Base-by-base conservation (phyloP, 495 filamentous ascomycete species). In the Penicillium lividum region DNA sequence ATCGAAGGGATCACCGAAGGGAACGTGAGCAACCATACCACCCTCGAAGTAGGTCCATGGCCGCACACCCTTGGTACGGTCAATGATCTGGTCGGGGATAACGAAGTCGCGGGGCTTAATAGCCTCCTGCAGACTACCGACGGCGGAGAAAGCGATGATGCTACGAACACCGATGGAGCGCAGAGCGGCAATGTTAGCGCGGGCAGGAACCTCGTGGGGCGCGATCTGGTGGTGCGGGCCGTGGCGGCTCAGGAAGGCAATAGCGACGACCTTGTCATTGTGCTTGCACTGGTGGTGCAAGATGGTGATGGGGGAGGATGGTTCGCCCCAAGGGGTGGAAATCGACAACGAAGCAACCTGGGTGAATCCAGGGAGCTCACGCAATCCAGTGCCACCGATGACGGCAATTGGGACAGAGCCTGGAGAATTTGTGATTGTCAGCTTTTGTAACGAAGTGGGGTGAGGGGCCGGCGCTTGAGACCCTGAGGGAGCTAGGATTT, bases 41-140 rank as follows among this genome's bases (percentile, higher is more conserved):
- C 83, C 86, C 75, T 96, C 94, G 72, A 98, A 99, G 78, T 93
- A 99, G 6, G 94, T 98, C 71, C 90, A 96, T 4, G 94, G 91
- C 5, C 90, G 82, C 54, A 92, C 79, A 28, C 94, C 94, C 81
- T 96, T 97, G 62, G 94, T 99, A 60, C 94, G 91, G 75, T 99
- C 94, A 73, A 98, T 96, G 71, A 98, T 84, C 79, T 97, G 94
- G 73, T 96, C 91, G 15, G 92, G 93, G 13, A 99, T 82, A 36
- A 97, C 89, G 71, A 99, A 99, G 77, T 99, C 95, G 67, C 93
- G 87, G 48, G 94, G 94, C 74, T 86, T 87, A 72, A 99, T 93
- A 63, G 90, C 84, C 75, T 96, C 93, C 66, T 86, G 89, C 67
- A 99, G 79, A 69, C 89, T 93, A 60, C 94, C 94, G 68, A 99